Conservation (phyloP, 108 stramenopile genomes). For the Hondaea fermentalgiana region DNA sequence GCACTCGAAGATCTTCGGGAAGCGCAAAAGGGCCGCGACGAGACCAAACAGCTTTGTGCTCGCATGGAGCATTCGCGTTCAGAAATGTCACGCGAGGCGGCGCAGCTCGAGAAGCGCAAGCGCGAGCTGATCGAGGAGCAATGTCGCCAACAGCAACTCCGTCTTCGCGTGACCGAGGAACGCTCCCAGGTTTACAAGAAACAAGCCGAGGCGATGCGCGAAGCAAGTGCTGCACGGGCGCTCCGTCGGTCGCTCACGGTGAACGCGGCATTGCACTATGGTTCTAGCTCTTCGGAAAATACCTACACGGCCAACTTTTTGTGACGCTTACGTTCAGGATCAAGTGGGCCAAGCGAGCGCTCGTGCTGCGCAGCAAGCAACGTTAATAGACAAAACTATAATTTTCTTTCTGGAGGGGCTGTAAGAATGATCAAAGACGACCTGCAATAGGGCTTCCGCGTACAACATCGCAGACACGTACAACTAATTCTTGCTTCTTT, state of each 20-base stretch:
- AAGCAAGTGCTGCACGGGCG: background rate
- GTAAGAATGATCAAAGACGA: no score
- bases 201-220: background rate
- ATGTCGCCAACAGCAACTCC: background rate
- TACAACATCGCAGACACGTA: no score
- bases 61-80: background rate
- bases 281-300: background rate
- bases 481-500: background rate
- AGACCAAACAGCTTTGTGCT: background rate
- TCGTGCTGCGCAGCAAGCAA: no score
- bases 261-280: background rate
- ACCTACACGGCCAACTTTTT: no score
- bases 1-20: background rate
- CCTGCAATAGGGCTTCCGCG: no score
- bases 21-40: background rate
- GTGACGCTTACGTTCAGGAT: no score
- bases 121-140: background rate
- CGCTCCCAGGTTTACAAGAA: background rate
- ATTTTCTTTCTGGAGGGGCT: no score
- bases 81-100: background rate
- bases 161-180: background rate
- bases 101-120: background rate
- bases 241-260: background rate
- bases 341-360: no score
- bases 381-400: no score